A percentile compares a stretch with the other conserved stretches of the same genome.
These are phyloP conservation scores for Exophiala xenobiotica DNA, from an alignment of 2,329 filamentous ascomycete genomes.

Conservation along the genomic window DNA sequence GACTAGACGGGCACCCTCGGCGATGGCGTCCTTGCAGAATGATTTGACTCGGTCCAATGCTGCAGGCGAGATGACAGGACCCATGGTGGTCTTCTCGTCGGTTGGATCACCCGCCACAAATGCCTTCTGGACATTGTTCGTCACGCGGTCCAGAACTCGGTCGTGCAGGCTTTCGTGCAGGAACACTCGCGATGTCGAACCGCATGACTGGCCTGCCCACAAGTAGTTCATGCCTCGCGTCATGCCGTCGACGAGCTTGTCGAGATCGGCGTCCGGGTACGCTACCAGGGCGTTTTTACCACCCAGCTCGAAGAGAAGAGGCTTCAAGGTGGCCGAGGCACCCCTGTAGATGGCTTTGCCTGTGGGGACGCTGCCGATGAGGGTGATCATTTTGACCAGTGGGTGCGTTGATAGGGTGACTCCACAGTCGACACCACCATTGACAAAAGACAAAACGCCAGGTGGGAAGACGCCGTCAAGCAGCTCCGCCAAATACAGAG, in stretches of 20 bases:
- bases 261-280: constrained; percentile 64
- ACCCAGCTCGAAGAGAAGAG: constrained; percentile 62
- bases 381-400: constrained; percentile 42
- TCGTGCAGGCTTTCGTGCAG: constrained; percentile 63
- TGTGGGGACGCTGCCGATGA: constrained; percentile 39
- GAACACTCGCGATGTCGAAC: constrained; percentile 62
- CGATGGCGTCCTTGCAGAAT: background rate
- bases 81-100: constrained; percentile 33
- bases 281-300: constrained; percentile 65
- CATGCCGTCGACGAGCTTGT: constrained; percentile 66
- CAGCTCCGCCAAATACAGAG: constrained; percentile 41
- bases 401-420: constrained; percentile 38
- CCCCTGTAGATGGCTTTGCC: constrained; percentile 41
- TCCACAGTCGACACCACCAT: constrained; percentile 34
- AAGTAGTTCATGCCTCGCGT: constrained; percentile 40
- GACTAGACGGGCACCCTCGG: background rate
- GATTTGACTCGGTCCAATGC: background rate
- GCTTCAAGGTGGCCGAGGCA: constrained; percentile 51
- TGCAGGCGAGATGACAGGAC: background rate
- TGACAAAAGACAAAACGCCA: constrained; percentile 41
- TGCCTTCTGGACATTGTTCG: constrained; percentile 57
- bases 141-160: constrained; percentile 64
- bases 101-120: constrained; percentile 69
- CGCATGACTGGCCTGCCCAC: constrained; percentile 55
- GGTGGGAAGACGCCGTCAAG: constrained; percentile 40